Evolutionary conservation across 1,139 yeast species (phyloP), one percentile per base, ranked within the genome.

Genomic region (Debaryomyces subglobosus): DNA sequence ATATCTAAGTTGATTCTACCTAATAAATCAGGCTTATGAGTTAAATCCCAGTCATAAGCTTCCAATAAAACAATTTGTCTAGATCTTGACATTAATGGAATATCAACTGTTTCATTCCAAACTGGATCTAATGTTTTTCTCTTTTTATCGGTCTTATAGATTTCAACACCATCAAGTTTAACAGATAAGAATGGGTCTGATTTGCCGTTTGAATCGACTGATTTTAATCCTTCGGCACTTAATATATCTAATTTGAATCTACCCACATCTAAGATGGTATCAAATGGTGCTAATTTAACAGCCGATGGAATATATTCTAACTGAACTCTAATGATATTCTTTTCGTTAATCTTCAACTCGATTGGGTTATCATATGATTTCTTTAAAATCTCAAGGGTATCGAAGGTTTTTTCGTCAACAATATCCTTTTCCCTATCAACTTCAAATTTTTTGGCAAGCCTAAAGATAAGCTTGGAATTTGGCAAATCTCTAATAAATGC

Each of bases 11-110:
- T 57, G 2, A 78, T 79, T 36, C 65, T 56, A 43, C 92, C 91
- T 48, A 87, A 67, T 34, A 77, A 64, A 57, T 82, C 86, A 62
- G 85, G 83, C 45, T 77, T 79, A 53, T 88, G 91, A 25, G 90
- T 79, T 59, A 84, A 76, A 66, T 87, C 94, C 94, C 94, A 87
- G 65, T 87, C 95, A 59, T 69, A 81, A 12, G 85, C 81, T 47
- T 78, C 78, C 37, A 85, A 57, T 39, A 67, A 53, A 25, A 85
- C 60, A 21, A 71, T 58, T 44, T 79, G 74, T 62, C 87, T 79
- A 1, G 83, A 71, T 64, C 89, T 81, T 0, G 94, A 85, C 27
- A 79, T 72, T 52, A 87, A 65, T 13, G 86, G 84, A 58, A 86
- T 66, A n/a, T 74, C 77, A 18, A 77, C 69, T 3, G 69, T 62